Base-by-base conservation (phyloP, 2,329 filamentous ascomycete species). In the Microdochium trichocladiopsis region DNA sequence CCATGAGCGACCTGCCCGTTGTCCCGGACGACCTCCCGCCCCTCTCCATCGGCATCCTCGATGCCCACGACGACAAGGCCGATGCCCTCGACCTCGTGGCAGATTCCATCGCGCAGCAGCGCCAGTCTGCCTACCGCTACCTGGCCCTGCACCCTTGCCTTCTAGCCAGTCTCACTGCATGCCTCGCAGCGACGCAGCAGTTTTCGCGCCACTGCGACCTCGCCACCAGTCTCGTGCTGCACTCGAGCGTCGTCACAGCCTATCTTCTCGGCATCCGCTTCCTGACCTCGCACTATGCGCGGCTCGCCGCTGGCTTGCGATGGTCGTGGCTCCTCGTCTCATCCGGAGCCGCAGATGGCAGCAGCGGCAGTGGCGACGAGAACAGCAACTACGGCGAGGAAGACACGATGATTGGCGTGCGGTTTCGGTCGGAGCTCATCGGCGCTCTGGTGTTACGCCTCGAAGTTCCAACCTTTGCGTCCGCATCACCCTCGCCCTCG, bases 81-180 rank as follows among this genome's bases (percentile, higher is more conserved):
- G 77, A 83, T 52, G 85, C 86, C 18, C 75, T 95, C 50, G 80
- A 80, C 56, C 80, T 95, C 21, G 78, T 95, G 37, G 86, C 90
- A 55, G 89, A 93, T 69, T 90, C 86, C 53, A 81, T 95, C 49
- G 88, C 89, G 33, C 87, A 95, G 69, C 90, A 94, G 74, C 83
- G 87, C 56, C 85, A 90, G 64, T 71, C 78, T 9, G 83, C 88
- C 21, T 80, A 83, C 43, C 72, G 73, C 51, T 72, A 80, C 56
- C 72, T 94, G 53, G 73, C 88, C 55, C 80, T 79, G 60, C 83
- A 90, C 68, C 82, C 81, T 0, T 65, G 80, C 23, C 72, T 75
- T 49, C 63, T 84, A 14, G 69, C 75, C 22, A 66, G 74, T 8
- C 69, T 83, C n/a, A 62, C 69, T 41, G 63, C 69, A 11, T 60